Conservation (phyloP, 164 flowering plant genomes). For the Kalanchoe fedtschenkoi region DNA sequence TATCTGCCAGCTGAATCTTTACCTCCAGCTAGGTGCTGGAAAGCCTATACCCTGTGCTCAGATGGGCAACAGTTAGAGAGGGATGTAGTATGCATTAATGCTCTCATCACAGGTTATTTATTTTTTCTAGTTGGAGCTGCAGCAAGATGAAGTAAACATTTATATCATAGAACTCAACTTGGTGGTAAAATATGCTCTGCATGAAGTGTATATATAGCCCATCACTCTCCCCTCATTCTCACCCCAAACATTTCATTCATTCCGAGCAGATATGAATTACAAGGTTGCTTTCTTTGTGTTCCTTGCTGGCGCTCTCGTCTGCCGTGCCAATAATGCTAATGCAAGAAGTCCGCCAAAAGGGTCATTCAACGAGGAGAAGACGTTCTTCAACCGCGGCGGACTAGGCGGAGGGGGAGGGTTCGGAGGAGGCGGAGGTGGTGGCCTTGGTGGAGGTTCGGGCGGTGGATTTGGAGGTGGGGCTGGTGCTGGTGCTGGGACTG, state of each 20-base stretch:
- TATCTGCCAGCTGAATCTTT: not conserved
- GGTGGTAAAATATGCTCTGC: not conserved
- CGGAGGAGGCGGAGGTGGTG: not conserved
- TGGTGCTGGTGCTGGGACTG: not conserved
- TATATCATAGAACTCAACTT: not conserved
- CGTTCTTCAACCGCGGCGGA: not conserved
- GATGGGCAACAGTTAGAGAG: not conserved
- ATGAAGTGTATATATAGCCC: not conserved
- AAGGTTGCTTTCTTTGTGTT: not conserved
- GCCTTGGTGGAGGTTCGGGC: not conserved
- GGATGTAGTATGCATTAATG: not conserved
- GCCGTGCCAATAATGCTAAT: not conserved
- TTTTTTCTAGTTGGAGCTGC: not conserved
- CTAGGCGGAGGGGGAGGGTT: conserved; percentile 1
- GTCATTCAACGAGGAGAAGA: not conserved
- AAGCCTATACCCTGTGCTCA: not conserved
- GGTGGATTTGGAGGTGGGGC: not conserved
- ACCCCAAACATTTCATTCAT: not conserved
- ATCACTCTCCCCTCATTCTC: not conserved
- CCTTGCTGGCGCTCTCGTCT: not conserved
- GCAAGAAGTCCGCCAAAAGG: not conserved
- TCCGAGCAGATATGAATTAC: not conserved
- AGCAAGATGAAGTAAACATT: not conserved
- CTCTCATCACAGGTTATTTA: not conserved
- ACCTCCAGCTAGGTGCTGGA: not conserved